Percentiles rank a stretch among this genome's conserved stretches.
Evolutionary conservation across 148 eudicot species (phyloP).

Genomic region (Silene latifolia): DNA sequence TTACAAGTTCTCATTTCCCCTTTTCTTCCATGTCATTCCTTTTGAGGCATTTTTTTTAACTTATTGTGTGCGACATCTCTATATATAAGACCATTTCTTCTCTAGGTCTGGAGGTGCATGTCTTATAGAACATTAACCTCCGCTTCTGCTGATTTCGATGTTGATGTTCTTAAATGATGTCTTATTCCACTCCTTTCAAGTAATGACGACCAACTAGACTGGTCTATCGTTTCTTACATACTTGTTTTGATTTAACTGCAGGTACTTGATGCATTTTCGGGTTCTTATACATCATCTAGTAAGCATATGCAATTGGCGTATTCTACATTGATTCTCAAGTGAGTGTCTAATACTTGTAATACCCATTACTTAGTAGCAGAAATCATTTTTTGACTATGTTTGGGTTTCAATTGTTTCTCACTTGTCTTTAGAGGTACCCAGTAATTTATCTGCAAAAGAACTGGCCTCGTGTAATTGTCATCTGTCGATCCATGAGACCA

Average conservation of each 20-base stretch:
- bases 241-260: conserved; percentile 32
- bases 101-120: neutral
- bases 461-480: neutral
- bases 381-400: neutral
- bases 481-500: neutral
- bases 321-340: conserved; percentile 91
- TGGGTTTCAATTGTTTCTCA: neutral
- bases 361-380: neutral
- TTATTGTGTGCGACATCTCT: neutral
- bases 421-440: neutral
- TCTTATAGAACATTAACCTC: neutral
- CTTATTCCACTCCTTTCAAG: neutral
- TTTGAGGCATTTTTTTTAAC: neutral
- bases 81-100: neutral
- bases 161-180: neutral
- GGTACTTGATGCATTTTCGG: conserved; percentile 85
- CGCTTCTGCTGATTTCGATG: neutral
- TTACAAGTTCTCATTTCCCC: too few species aligned
- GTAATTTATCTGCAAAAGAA: neutral
- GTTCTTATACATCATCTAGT: conserved; percentile 60
- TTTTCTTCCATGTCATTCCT: neutral
- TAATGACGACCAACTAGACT: neutral
- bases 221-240: neutral
- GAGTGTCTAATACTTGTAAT: conserved; percentile 31
- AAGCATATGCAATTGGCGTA: conserved; percentile 84